phyloP scores from a whole-genome alignment of 495 filamentous ascomycete genomes.

The Penicillium subrubescens region DNA sequence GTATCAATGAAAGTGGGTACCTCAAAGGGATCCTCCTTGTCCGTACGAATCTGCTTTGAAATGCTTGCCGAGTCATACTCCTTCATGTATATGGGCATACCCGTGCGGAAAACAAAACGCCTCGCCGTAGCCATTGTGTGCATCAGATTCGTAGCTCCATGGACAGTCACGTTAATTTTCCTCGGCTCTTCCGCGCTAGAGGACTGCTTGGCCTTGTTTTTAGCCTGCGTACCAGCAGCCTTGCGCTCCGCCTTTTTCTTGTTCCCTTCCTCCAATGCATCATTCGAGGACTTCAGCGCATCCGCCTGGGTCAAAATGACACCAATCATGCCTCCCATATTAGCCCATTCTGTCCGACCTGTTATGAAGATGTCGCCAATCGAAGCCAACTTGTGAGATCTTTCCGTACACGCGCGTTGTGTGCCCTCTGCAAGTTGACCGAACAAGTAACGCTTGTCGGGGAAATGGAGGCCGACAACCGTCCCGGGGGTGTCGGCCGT shows the following conservation, averaged over 20 bases:
- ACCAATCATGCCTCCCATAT: constrained; percentile 79
- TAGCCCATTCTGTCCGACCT: constrained; percentile 72
- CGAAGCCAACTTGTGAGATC: constrained; percentile 59
- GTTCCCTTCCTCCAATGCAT: constrained; percentile 35
- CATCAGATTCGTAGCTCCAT: constrained; percentile 74
- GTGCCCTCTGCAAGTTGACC: constrained; percentile 82
- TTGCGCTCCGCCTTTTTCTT: constrained; percentile 29
- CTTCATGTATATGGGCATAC: constrained; percentile 65
- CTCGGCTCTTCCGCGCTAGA: neutral
- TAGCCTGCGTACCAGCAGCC: constrained; percentile 20
- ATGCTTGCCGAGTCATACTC: constrained; percentile 60
- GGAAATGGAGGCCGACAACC: constrained; percentile 72
- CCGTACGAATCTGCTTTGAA: constrained; percentile 16
- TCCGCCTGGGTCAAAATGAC: constrained; percentile 83
- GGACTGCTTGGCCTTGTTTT: constrained; percentile 16
- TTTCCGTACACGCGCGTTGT: constrained; percentile 74
- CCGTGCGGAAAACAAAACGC: constrained; percentile 84
- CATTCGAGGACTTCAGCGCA: constrained; percentile 34
- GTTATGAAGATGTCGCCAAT: constrained; percentile 78
- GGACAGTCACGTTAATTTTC: constrained; percentile 58
- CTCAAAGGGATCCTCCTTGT: constrained; percentile 38
- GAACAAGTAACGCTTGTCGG: constrained; percentile 82
- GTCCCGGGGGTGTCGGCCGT: constrained; percentile 89
- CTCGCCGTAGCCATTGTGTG: constrained; percentile 82
- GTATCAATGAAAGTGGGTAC: constrained; percentile 72